Percentiles rank a stretch among this genome's conserved stretches.
These are phyloP conservation scores for Cucurbita ficifolia DNA, from an alignment of 306 rosid species.

Conservation along the genomic window DNA sequence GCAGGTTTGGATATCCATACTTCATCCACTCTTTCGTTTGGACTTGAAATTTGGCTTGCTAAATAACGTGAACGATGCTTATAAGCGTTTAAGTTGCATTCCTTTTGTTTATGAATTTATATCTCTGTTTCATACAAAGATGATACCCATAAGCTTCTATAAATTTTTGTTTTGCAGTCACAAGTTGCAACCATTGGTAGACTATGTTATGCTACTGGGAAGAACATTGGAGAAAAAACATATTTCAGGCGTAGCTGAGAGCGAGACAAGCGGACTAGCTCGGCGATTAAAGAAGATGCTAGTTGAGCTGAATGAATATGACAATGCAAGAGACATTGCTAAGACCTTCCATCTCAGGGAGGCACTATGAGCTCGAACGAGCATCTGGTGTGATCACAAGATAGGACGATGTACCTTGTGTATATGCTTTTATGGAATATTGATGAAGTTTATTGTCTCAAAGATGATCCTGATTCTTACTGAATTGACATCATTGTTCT, in stretches of 20 bases:
- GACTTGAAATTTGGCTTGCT: not conserved
- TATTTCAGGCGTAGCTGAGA: constrained; percentile 24
- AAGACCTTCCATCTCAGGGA: constrained; percentile 77
- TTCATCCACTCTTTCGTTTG: not conserved
- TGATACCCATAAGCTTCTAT: not conserved
- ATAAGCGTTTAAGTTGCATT: no score
- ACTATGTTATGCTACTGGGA: constrained; percentile 50
- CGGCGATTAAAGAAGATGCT: constrained; percentile 82
- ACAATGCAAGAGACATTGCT: constrained; percentile 57
- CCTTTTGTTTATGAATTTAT: no score
- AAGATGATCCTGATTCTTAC: not conserved
- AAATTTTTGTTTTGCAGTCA: constrained; percentile 24
- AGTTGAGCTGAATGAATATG: constrained; percentile 81
- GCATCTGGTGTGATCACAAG: not conserved
- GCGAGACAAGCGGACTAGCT: constrained; percentile 52
- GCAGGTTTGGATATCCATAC: constrained; percentile 26
- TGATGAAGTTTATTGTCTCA: not conserved
- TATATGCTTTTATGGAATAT: not conserved
- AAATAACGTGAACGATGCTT: not conserved
- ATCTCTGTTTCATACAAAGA: no score
- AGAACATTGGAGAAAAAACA: constrained; percentile 64
- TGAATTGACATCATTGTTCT: not conserved
- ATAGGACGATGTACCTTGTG: not conserved
- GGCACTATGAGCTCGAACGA: constrained; percentile 39
- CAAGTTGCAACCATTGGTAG: constrained; percentile 72